Evolutionary conservation across 768 basidiomycete genomes (phyloP).

Genomic region (Lactifluus echinatus): DNA sequence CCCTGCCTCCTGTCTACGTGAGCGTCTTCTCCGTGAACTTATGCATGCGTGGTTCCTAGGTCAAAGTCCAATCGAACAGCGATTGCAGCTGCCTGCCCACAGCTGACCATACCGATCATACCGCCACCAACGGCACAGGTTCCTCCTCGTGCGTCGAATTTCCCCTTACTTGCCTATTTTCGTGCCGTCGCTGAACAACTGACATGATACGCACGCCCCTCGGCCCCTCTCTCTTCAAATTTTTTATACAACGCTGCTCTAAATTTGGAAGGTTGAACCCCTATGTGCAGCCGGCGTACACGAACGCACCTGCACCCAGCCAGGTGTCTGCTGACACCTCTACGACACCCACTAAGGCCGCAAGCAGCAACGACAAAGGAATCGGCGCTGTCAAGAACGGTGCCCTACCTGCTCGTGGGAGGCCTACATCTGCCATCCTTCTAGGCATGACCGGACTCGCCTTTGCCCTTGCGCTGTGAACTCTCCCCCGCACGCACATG

Average conservation of each 20-base stretch:
- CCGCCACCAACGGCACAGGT: too few species aligned
- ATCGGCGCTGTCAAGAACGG: not conserved
- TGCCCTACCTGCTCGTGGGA: not conserved
- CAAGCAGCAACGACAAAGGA: not conserved
- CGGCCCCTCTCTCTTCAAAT: too few species aligned
- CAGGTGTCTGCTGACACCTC: not conserved
- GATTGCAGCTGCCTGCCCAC: conserved; percentile 32
- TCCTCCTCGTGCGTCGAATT: too few species aligned
- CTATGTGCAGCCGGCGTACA: too few species aligned
- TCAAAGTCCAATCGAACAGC: conserved; percentile 30
- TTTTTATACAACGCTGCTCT: too few species aligned
- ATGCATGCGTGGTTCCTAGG: conserved; percentile 22
- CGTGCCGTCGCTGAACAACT: too few species aligned
- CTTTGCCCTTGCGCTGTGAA: conserved; percentile 2
- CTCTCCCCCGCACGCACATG: not conserved
- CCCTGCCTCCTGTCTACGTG: not conserved
- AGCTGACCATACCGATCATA: not conserved
- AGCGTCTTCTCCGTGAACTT: too few species aligned
- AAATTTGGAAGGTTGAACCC: too few species aligned
- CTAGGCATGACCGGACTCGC: conserved; percentile 1
- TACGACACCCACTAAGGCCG: not conserved
- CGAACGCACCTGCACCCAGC: too few species aligned
- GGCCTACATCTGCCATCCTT: not conserved
- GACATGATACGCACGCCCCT: too few species aligned
- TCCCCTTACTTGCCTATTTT: too few species aligned